Percentiles rank a stretch among this genome's conserved stretches.
These are phyloP conservation scores for Fusarium sp. DNA, from an alignment of 2,329 filamentous ascomycete species.

Conservation along the genomic window DNA sequence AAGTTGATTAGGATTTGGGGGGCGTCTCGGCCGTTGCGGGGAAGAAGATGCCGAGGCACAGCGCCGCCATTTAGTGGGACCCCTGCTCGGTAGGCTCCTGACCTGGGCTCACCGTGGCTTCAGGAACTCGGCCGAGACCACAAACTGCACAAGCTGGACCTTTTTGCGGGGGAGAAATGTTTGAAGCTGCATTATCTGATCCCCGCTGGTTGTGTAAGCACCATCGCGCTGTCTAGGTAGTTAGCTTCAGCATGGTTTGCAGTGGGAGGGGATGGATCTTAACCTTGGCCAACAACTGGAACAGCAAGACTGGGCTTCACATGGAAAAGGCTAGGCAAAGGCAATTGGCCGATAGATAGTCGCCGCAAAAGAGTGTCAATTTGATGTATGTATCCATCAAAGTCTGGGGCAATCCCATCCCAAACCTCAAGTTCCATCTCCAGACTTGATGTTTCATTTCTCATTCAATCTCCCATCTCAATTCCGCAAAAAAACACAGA, in stretches of 20 bases:
- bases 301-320: too few species aligned
- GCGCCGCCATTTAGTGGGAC: conserved; percentile 38
- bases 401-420: conserved; percentile 2
- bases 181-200: conserved; percentile 3
- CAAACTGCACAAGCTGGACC: too few species aligned
- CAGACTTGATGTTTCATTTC: too few species aligned
- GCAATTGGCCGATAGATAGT: too few species aligned
- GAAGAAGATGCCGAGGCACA: conserved; percentile 51
- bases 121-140: conserved; percentile 6
- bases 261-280: too few species aligned
- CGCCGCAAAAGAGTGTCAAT: too few species aligned
- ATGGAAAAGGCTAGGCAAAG: too few species aligned
- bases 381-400: too few species aligned
- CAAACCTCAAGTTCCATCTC: not conserved
- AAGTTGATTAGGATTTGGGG: conserved; percentile 21
- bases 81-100: conserved; percentile 22
- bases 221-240: too few species aligned
- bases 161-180: not conserved
- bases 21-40: conserved; percentile 46
- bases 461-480: not conserved
- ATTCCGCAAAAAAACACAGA: not conserved
- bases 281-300: too few species aligned
- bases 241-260: too few species aligned
- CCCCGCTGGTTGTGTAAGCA: too few species aligned
- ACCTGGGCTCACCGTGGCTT: not conserved